Conservation (phyloP, 352 stramenopile genomes). For the Thraustochytrium sp. region DNA sequence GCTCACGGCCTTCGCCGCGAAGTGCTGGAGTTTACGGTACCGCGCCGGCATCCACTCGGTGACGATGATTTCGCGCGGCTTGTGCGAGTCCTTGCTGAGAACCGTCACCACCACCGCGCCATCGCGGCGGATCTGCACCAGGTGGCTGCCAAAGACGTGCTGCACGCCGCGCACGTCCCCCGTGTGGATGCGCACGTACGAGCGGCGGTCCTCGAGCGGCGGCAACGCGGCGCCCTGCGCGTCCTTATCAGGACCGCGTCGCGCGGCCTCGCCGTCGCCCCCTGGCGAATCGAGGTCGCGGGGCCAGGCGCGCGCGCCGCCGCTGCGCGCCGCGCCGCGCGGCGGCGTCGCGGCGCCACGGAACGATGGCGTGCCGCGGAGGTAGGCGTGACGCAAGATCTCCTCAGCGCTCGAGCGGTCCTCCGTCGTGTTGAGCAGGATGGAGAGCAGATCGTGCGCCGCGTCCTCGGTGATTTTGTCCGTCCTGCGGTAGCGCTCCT, state of each 20-base stretch:
- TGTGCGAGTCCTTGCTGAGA: not conserved
- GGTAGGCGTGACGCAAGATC: not conserved
- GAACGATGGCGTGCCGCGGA: not conserved
- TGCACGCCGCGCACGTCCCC: conserved; percentile 26
- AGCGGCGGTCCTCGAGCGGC: not conserved
- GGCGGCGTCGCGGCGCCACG: too few species aligned
- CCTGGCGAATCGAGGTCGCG: too few species aligned
- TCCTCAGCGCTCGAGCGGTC: not conserved
- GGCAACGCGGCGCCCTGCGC: too few species aligned
- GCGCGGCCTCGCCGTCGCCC: not conserved
- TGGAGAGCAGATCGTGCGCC: conserved; percentile 10
- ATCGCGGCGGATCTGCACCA: conserved; percentile 18
- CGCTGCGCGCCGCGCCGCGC: too few species aligned
- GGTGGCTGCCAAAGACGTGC: conserved; percentile 22
- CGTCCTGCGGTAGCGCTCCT: not conserved
- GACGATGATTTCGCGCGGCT: not conserved
- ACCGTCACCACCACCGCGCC: not conserved
- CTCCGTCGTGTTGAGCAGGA: not conserved
- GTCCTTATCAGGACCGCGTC: too few species aligned
- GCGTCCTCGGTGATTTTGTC: not conserved
- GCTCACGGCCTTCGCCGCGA: not conserved
- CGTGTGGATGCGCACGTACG: conserved; percentile 36
- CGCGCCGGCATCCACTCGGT: conserved; percentile 25
- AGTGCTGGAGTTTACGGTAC: conserved; percentile 26
- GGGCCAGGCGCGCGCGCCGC: too few species aligned